Percentiles rank a stretch among this genome's conserved stretches.
Conservation (phyloP, 2,329 filamentous ascomycete species). For the Alternaria ventricosa region DNA sequence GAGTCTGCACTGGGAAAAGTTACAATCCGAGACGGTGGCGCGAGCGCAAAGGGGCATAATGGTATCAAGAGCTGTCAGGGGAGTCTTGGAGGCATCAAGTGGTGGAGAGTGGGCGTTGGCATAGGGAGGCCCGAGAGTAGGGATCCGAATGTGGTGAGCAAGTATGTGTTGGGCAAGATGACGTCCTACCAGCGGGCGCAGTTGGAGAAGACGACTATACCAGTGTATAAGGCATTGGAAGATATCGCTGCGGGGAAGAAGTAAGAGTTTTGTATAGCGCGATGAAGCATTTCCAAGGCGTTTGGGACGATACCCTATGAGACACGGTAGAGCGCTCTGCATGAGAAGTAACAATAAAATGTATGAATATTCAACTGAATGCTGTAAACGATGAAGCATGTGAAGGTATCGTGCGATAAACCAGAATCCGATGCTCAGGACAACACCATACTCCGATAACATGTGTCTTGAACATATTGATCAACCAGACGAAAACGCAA, state of each 20-base stretch:
- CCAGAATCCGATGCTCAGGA: conserved; percentile 14
- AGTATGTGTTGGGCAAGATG: conserved; percentile 79
- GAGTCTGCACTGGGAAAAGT: conserved; percentile 75
- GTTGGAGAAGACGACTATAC: conserved; percentile 57
- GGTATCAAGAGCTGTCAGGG: conserved; percentile 52
- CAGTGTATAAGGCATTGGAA: conserved; percentile 61
- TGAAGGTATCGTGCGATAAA: conserved; percentile 33
- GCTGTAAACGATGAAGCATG: conserved; percentile 5
- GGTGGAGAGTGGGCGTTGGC: conserved; percentile 75
- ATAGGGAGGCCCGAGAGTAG: conserved; percentile 82
- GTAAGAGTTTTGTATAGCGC: conserved; percentile 5
- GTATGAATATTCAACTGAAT: conserved; percentile 11
- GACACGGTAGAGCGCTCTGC: neutral
- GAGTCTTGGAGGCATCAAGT: conserved; percentile 44
- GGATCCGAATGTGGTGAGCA: conserved; percentile 70
- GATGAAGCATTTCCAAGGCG: conserved; percentile 9
- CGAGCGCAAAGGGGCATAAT: conserved; percentile 54
- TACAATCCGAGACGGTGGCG: conserved; percentile 66
- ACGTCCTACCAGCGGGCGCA: conserved; percentile 46
- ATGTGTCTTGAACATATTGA: neutral
- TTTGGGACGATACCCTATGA: conserved; percentile 19
- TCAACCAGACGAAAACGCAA: neutral
- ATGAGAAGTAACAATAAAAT: conserved; percentile 4
- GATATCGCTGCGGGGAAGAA: conserved; percentile 53
- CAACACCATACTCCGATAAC: neutral